Conservation (phyloP, 305 asterid genomes). For the Caryopteris hybrid region DNA sequence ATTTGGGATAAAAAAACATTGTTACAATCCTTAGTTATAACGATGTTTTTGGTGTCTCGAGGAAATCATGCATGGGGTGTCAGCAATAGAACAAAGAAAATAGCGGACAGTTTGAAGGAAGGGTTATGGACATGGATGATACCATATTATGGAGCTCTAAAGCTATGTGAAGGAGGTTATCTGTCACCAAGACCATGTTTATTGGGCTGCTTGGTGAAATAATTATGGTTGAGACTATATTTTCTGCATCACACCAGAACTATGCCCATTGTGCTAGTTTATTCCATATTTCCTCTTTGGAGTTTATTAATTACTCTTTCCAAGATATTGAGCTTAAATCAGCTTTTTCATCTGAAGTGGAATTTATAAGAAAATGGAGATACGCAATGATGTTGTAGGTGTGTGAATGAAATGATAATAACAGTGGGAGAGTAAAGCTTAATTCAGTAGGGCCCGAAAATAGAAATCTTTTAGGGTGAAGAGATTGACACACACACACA, state of each 20-base stretch:
- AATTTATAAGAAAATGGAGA: not conserved
- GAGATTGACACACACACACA: not conserved
- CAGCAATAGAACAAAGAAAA: not conserved
- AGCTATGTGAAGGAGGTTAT: not conserved
- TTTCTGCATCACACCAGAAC: not conserved
- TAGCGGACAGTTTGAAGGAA: not conserved
- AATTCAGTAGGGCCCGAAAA: constrained; percentile 16
- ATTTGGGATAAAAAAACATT: too few species aligned
- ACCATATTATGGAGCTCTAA: not conserved
- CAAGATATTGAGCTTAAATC: not conserved
- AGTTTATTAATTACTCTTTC: not conserved
- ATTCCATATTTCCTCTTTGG: not conserved
- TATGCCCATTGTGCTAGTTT: not conserved
- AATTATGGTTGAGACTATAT: not conserved
- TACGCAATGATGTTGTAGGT: not conserved
- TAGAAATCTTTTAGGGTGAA: not conserved
- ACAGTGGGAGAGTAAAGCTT: constrained; percentile 8
- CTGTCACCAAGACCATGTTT: not conserved
- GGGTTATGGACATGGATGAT: not conserved
- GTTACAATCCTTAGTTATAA: not conserved
- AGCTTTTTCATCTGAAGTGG: constrained; percentile 1
- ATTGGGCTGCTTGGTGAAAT: constrained; percentile 4
- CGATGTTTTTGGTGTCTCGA: not conserved
- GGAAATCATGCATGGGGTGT: not conserved
- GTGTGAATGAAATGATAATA: not conserved